phyloP scores from a whole-genome alignment of 352 stramenopile species.

The Phytophthora capsici region DNA sequence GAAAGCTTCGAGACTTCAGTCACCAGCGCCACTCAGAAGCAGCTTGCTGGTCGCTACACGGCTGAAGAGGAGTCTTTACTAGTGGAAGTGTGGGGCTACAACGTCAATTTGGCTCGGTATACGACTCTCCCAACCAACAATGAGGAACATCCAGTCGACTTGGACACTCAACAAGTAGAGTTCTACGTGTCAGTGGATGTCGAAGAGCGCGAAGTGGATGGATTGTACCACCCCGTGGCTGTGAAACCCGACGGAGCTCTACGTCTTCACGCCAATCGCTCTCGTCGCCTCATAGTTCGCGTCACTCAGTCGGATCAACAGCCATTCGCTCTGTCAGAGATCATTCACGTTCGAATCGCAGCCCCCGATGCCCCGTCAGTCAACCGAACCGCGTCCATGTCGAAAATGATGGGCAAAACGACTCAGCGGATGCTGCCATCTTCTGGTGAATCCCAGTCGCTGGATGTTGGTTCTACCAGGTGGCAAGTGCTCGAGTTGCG shows the following conservation, averaged over 20 bases:
- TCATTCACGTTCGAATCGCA: slow-evolving; percentile 56
- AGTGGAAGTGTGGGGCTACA: slow-evolving; percentile 64
- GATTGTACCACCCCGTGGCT: slow-evolving; percentile 66
- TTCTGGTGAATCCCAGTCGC: slow-evolving; percentile 12
- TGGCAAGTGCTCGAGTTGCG: slow-evolving; percentile 54
- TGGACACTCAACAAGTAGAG: slow-evolving; percentile 35
- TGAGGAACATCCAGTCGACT: neutral
- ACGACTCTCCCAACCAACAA: neutral
- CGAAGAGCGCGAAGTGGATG: slow-evolving; percentile 71
- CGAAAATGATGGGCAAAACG: slow-evolving; percentile 46
- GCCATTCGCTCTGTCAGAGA: slow-evolving; percentile 49
- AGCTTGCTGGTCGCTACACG: slow-evolving; percentile 13
- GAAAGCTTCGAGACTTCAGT: slow-evolving; percentile 36
- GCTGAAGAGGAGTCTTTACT: slow-evolving; percentile 48
- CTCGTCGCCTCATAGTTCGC: slow-evolving; percentile 60
- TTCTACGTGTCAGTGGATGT: slow-evolving; percentile 83
- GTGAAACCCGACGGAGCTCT: slow-evolving; percentile 76
- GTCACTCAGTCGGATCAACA: slow-evolving; percentile 75
- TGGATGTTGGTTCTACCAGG: slow-evolving; percentile 15
- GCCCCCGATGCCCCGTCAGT: slow-evolving; percentile 34
- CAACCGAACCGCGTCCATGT: slow-evolving; percentile 39
- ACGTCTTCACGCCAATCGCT: slow-evolving; percentile 66
- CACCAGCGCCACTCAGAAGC: slow-evolving; percentile 23
- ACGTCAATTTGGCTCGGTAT: slow-evolving; percentile 31
- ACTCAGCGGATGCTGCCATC: slow-evolving; percentile 46